phyloP scores from a whole-genome alignment of 495 filamentous ascomycete species.

The Penicillium soppii region DNA sequence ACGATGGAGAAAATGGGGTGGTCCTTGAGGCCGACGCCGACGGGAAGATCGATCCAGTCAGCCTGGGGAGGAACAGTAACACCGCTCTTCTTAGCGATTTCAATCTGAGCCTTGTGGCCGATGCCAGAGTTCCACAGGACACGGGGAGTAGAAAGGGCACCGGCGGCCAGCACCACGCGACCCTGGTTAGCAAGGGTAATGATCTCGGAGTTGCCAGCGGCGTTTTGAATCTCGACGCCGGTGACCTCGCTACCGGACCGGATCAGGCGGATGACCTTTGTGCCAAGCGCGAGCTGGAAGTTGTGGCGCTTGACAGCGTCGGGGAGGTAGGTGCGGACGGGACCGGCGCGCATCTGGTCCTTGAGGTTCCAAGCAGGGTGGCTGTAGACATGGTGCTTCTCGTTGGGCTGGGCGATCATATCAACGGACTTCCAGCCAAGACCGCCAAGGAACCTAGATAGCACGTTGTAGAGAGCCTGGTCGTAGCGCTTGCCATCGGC shows the following conservation, averaged over 20 bases:
- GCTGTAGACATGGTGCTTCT: slow-evolving; percentile 66
- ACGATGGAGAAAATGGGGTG: slow-evolving; percentile 71
- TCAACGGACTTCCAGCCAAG: slow-evolving; percentile 63
- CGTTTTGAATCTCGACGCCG: slow-evolving; percentile 65
- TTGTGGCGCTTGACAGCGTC: slow-evolving; percentile 58
- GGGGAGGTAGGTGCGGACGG: slow-evolving; percentile 71
- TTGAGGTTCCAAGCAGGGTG: slow-evolving; percentile 70
- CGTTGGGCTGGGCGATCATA: slow-evolving; percentile 57
- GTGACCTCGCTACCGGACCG: slow-evolving; percentile 60
- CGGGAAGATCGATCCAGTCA: slow-evolving; percentile 70
- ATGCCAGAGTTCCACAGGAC: slow-evolving; percentile 68
- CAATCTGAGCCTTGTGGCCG: slow-evolving; percentile 61
- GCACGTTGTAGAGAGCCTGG: slow-evolving; percentile 62
- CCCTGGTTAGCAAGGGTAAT: slow-evolving; percentile 60
- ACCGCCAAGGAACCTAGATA: slow-evolving; percentile 52
- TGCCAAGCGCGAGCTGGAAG: slow-evolving; percentile 67
- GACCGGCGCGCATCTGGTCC: slow-evolving; percentile 66
- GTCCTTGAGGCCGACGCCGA: slow-evolving; percentile 72
- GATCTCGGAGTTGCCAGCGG: slow-evolving; percentile 57
- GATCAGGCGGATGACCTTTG: slow-evolving; percentile 63
- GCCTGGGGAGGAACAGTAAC: slow-evolving; percentile 53
- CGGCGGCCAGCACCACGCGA: slow-evolving; percentile 66
- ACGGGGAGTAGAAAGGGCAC: slow-evolving; percentile 72
- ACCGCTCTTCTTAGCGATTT: slow-evolving; percentile 50
- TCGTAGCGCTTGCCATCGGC: slow-evolving; percentile 67